Conservation (phyloP, 2,329 filamentous ascomycete genomes). For the Truncatella angustata region DNA sequence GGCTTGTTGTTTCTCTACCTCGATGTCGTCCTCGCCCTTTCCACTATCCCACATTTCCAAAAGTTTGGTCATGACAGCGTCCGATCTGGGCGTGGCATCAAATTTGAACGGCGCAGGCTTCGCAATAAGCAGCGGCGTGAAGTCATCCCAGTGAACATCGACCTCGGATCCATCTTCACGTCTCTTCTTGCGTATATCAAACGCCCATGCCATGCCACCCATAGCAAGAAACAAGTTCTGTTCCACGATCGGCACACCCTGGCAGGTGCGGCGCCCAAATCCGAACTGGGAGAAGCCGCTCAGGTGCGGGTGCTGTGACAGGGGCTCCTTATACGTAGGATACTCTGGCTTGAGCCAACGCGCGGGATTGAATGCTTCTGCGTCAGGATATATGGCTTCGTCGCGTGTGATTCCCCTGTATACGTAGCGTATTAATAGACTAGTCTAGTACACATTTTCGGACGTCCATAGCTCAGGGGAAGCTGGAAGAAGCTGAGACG, state of each 20-base stretch:
- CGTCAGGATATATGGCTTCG: constrained; percentile 35
- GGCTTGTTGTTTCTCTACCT: constrained; percentile 16
- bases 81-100: constrained; percentile 29
- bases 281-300: constrained; percentile 47
- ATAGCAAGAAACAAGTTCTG: constrained; percentile 38
- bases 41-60: constrained; percentile 34
- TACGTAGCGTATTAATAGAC: constrained; percentile 10
- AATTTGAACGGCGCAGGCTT: constrained; percentile 40
- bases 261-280: constrained; percentile 50
- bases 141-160: constrained; percentile 42
- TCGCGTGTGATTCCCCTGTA: constrained; percentile 45
- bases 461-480: constrained; percentile 4
- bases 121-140: constrained; percentile 41
- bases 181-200: constrained; percentile 29
- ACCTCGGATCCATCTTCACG: constrained; percentile 25
- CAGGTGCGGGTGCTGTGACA: constrained; percentile 36
- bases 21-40: constrained; percentile 31
- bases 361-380: constrained; percentile 37
- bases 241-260: constrained; percentile 39
- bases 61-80: constrained; percentile 23
- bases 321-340: constrained; percentile 38
- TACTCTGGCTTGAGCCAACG: constrained; percentile 36
- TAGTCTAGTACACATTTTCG: neutral
- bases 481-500: neutral
- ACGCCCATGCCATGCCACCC: constrained; percentile 36